Evolutionary conservation across 2,329 filamentous ascomycete species (phyloP).

Genomic region (Monosporascus cannonballus): DNA sequence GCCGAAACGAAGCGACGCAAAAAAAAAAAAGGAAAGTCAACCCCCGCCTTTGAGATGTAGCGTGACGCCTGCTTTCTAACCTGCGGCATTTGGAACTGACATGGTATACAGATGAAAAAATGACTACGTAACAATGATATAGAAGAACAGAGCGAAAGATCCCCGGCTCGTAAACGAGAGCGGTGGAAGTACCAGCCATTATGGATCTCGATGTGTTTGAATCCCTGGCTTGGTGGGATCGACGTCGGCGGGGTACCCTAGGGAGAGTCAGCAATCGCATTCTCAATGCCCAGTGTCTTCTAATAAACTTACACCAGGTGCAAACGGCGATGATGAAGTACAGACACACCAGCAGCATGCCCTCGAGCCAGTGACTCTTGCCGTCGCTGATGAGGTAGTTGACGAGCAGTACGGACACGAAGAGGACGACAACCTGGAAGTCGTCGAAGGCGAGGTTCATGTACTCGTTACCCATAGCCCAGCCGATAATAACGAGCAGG

Average conservation of each 20-base stretch:
- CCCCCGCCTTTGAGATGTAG: too few species aligned
- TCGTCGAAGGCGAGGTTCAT: slow-evolving; percentile 84
- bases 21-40: too few species aligned
- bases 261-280: background rate
- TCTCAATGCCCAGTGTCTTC: too few species aligned
- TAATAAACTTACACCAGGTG: slow-evolving; percentile 47
- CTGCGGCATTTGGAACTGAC: too few species aligned
- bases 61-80: too few species aligned
- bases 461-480: slow-evolving; percentile 63
- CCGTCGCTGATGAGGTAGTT: slow-evolving; percentile 84
- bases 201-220: background rate
- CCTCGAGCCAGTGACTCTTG: slow-evolving; percentile 77
- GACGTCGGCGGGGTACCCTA: background rate
- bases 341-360: slow-evolving; percentile 66
- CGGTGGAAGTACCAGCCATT: background rate
- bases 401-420: slow-evolving; percentile 76
- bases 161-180: too few species aligned
- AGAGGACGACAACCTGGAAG: slow-evolving; percentile 82
- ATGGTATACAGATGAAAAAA: too few species aligned
- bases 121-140: too few species aligned
- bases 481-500: slow-evolving; percentile 69
- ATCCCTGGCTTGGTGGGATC: background rate
- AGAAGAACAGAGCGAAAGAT: too few species aligned
- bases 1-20: too few species aligned
- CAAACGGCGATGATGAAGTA: slow-evolving; percentile 74